Conservation (phyloP, 2,329 filamentous ascomycete genomes). For the Septoria linicola region DNA sequence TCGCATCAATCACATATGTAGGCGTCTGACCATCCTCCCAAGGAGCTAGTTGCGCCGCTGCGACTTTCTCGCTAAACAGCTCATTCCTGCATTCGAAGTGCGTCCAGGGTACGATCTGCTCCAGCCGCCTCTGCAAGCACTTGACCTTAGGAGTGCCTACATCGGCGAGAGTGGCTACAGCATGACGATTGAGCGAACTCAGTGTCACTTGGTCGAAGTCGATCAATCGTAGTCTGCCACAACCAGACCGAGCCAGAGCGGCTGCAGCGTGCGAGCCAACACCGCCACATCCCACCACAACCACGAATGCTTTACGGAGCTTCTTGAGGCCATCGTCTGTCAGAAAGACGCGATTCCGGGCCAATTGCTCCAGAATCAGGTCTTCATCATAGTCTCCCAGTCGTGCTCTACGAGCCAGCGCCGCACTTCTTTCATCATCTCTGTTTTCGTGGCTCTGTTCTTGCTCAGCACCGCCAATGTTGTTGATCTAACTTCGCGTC, state of each 20-base stretch:
- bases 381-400: conserved; percentile 64
- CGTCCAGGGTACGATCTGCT: conserved; percentile 89
- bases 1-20: conserved; percentile 92
- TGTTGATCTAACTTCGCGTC: conserved; percentile 55
- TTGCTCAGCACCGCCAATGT: conserved; percentile 56
- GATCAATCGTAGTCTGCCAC: conserved; percentile 81
- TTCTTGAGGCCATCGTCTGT: conserved; percentile 75
- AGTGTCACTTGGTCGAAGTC: conserved; percentile 98
- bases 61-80: conserved; percentile 70
- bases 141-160: conserved; percentile 91
- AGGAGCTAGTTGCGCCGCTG: conserved; percentile 63
- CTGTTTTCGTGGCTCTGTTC: conserved; percentile 41
- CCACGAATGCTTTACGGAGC: conserved; percentile 76
- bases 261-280: conserved; percentile 91
- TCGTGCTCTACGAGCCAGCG: conserved; percentile 59
- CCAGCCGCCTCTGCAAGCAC: conserved; percentile 73
- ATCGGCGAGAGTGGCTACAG: conserved; percentile 88
- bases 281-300: conserved; percentile 90
- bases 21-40: conserved; percentile 66
- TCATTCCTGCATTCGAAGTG: conserved; percentile 83
- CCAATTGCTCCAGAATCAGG: conserved; percentile 89
- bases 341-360: conserved; percentile 88
- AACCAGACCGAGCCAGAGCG: conserved; percentile 82
- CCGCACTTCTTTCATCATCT: conserved; percentile 60
- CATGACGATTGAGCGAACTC: conserved; percentile 92